Evolutionary conservation across 352 stramenopile genomes (phyloP).

Genomic region (Phytophthora ramorum): DNA sequence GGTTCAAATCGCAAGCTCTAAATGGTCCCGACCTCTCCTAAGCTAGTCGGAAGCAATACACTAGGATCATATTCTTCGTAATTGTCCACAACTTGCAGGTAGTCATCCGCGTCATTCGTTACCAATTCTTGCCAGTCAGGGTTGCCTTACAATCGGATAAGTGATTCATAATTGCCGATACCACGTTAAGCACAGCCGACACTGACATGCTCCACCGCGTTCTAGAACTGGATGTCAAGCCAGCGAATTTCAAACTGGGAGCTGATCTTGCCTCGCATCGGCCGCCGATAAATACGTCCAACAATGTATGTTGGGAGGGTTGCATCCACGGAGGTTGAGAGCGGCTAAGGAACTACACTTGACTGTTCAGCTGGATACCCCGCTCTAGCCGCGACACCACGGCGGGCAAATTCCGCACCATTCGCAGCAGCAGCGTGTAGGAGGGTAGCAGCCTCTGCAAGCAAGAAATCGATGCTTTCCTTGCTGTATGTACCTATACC

Average conservation of each 20-base stretch:
- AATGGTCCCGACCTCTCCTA: too few relatives aligned
- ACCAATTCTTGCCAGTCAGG: too few relatives aligned
- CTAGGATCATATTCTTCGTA: too few relatives aligned
- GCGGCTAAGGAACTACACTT: neutral
- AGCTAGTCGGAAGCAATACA: too few relatives aligned
- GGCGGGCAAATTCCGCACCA: neutral
- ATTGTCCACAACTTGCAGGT: too few relatives aligned
- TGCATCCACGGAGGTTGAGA: neutral
- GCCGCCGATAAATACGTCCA: slow-evolving; percentile 3
- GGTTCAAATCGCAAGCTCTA: too few relatives aligned
- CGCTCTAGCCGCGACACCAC: neutral
- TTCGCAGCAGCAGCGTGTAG: neutral
- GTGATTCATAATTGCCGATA: too few relatives aligned
- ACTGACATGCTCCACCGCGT: neutral
- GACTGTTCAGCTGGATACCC: too few relatives aligned
- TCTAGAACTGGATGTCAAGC: slow-evolving; percentile 11
- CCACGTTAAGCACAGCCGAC: neutral
- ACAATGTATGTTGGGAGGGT: neutral
- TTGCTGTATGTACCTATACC: neutral
- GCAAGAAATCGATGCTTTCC: neutral
- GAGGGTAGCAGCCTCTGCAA: neutral
- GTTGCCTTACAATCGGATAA: too few relatives aligned
- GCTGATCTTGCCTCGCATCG: neutral
- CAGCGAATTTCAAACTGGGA: slow-evolving; percentile 12
- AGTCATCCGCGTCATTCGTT: too few relatives aligned